These are phyloP conservation scores for Martiniozyma asiatica DNA, from an alignment of 1,139 yeast species.

Conservation along the genomic window DNA sequence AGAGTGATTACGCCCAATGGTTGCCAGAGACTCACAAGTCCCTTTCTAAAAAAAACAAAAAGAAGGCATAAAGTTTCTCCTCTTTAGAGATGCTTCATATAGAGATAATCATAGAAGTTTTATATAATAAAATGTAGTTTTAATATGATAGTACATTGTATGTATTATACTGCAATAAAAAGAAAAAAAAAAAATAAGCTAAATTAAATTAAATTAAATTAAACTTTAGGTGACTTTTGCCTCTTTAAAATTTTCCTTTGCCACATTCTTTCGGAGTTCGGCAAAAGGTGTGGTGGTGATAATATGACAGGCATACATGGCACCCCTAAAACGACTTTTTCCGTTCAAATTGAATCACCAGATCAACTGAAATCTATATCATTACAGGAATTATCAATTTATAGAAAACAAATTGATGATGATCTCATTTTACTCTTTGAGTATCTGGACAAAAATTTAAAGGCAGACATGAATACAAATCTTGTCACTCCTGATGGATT, in stretches of 20 bases:
- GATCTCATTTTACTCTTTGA: constrained; percentile 15
- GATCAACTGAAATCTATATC: constrained; percentile 5
- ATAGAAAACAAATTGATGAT: constrained; percentile 13
- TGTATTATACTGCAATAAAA: no score
- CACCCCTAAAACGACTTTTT: no score
- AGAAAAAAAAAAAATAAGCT: no score
- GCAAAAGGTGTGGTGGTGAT: no score
- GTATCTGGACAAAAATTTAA: constrained; percentile 18
- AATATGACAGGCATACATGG: no score
- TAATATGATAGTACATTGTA: no score
- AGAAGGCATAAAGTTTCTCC: constrained; percentile 6
- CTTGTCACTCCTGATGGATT: constrained; percentile 65
- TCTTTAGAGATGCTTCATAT: background rate
- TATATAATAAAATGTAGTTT: no score
- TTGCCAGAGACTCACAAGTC: constrained; percentile 37
- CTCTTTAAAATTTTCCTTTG: no score
- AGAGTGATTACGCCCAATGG: constrained; percentile 40
- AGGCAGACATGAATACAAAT: constrained; percentile 52
- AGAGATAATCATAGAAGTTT: no score
- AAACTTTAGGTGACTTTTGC: no score
- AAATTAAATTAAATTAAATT: no score
- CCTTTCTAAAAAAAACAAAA: constrained; percentile 8
- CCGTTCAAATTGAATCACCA: constrained; percentile 3
- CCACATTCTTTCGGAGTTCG: no score
- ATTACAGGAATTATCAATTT: constrained; percentile 3